Evolutionary conservation across 495 filamentous ascomycete genomes (phyloP), one percentile per base, ranked within the genome.

Genomic region (Penicillium malachiteum): DNA sequence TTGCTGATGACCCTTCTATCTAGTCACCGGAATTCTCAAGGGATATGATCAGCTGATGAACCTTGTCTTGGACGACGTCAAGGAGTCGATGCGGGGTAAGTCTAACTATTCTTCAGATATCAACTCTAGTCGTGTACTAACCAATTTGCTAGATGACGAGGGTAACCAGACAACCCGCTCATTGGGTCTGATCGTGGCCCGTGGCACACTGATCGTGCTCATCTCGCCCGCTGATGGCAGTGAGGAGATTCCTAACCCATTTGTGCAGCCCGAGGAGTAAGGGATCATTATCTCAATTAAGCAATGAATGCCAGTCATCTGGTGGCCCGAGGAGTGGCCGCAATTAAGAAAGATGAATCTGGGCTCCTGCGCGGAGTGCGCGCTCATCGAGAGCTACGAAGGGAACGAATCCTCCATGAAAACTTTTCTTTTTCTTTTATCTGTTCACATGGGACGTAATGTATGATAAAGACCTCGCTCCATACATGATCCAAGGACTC

Each of bases 11-110:
- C 21, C 2, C 21, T 26, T 31, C 9, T 37, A 21, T 13, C 55
- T 66, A 97, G 94, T 96, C 9, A 85, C 82, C 10, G 94, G 94
- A 45, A 87, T 82, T 5, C 81, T 98, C 9, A 98, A 97, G 67
- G 94, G 94, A 45, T 96, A 91, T 63, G 94, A 98, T 64, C 92
- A 93, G 62, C 78, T 98, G 35, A 97, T 97, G 93, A 98, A 97
- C 70, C 76, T 98, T 50, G 94, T 98, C 17, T 78, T 98, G 48
- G 95, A 97, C 64, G 90, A 97, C 50, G 92, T 94, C 17, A 86
- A 95, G 73, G 94, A 98, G 69, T 77, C 85, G 18, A 81, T 96
- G 73, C 80, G 89, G 76, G 93, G 93, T 96, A 64, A 14, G 66
- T 62, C 21, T 33, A n/a, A 11, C 34, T 42, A 2, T 30, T 7